phyloP scores from a whole-genome alignment of 495 filamentous ascomycete genomes.

The Penicillium egyptiacum region DNA sequence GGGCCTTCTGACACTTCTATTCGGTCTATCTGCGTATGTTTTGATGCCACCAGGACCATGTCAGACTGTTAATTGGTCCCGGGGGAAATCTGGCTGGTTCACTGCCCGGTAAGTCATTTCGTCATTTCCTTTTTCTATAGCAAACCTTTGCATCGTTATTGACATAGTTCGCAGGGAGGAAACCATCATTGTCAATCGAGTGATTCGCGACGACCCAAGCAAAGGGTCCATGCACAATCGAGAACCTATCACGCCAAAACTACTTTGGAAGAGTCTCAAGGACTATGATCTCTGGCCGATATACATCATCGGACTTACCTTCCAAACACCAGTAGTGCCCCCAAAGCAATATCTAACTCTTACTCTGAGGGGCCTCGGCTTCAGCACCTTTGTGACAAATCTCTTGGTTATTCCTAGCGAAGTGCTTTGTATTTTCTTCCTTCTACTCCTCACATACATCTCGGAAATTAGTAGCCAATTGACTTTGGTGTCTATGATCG shows the following conservation, averaged over 20 bases:
- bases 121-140: not conserved
- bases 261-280: constrained; percentile 49
- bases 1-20: constrained; percentile 47
- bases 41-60: constrained; percentile 65
- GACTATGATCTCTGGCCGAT: constrained; percentile 58
- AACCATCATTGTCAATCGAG: constrained; percentile 71
- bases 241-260: constrained; percentile 47
- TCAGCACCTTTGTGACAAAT: constrained; percentile 64
- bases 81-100: constrained; percentile 73
- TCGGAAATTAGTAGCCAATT: constrained; percentile 52
- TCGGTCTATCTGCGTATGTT: constrained; percentile 60
- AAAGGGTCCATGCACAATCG: constrained; percentile 67
- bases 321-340: constrained; percentile 51
- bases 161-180: constrained; percentile 29
- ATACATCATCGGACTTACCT: constrained; percentile 53
- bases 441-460: constrained; percentile 50
- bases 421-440: constrained; percentile 35
- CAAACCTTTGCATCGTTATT: no score
- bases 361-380: constrained; percentile 57
- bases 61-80: constrained; percentile 62
- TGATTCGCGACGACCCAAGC: constrained; percentile 71
- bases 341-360: constrained; percentile 61
- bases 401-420: constrained; percentile 61
- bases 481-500: constrained; percentile 45
- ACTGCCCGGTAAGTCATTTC: constrained; percentile 49